Evolutionary conservation across 805 yeast genomes (phyloP), one percentile per base, ranked within the genome.

Genomic region (Candida adriatica): DNA sequence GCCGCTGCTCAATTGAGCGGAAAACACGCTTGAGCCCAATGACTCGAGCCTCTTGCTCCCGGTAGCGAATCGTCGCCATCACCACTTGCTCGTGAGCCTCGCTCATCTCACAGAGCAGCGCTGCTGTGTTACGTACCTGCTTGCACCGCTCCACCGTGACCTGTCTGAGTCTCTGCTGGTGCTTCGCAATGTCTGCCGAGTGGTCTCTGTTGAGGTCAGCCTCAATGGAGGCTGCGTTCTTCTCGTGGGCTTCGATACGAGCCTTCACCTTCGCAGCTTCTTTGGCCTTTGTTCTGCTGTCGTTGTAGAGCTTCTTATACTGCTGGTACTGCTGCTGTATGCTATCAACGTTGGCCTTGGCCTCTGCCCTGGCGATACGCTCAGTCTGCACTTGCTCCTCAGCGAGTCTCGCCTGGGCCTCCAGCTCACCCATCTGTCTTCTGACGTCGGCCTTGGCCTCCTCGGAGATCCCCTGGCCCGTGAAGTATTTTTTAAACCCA

Each of bases 11-110:
- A 25, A 64, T 55, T 18, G 48, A 42, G 10, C 40, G 43, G 8
- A 56, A 46, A 13, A 64, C 43, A 1, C 44, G 49, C 24, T 50
- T 46, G 21, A 61, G 39, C 2, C 66, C 49, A 4, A 36, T 28
- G n/a, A 45, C 51, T 30, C 58, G 59, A 39, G 70, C 68, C 23
- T 53, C 46, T 8, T 57, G 57, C 36, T 72, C 73, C 27, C 69
- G 53, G 17, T 37, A 37, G 16, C 43, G 37, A 10, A 62, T 42
- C 16, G 56, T 50, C 19, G 48, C 21, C 3, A 50, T 31, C 0
- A 59, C 31, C 1, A 59, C 24, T 23, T 55, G 43, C 14, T 49
- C 34, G 25, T 57, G 49, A 3, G 39, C 21, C 2, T 37, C 29
- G 2, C 49, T 43, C 21, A 59, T 29, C 9, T 42, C 34, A 9